Evolutionary conservation across 257 asterid genomes (phyloP).

Genomic region (Voacanga thouarsii): DNA sequence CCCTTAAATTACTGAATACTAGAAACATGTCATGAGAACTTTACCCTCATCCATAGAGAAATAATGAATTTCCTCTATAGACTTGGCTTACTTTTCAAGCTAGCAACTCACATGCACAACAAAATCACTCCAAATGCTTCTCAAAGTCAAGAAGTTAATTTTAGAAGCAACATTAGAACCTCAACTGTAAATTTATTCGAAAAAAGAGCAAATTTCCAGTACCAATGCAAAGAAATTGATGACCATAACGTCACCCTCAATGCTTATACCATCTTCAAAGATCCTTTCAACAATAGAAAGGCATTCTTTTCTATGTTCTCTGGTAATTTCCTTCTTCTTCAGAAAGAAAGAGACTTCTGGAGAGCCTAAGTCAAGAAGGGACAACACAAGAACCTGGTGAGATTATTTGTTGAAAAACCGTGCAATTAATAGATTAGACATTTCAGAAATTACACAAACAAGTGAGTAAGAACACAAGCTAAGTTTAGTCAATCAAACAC

Average conservation of each 20-base stretch:
- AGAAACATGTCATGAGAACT: background rate
- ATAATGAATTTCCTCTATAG: background rate
- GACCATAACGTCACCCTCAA: conserved; percentile 64
- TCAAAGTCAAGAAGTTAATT: background rate
- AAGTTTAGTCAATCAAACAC: conserved; percentile 26
- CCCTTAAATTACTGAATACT: background rate
- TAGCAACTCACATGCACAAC: background rate
- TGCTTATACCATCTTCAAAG: conserved; percentile 56
- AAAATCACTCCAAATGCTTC: background rate
- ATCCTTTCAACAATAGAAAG: conserved; percentile 52
- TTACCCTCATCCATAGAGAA: background rate
- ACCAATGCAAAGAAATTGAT: conserved; percentile 96
- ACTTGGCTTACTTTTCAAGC: background rate
- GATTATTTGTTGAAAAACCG: background rate
- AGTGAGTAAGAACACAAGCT: background rate
- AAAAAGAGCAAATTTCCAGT: conserved; percentile 22
- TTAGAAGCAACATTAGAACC: background rate
- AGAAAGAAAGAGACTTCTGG: conserved; percentile 38
- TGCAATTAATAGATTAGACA: background rate
- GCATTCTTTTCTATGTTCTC: conserved; percentile 73
- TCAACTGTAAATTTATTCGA: conserved; percentile 1
- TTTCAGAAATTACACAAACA: background rate
- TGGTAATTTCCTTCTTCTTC: conserved; percentile 65
- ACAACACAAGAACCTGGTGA: background rate
- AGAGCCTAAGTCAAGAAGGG: conserved; percentile 37